Evolutionary conservation across 352 stramenopile species (phyloP).

Genomic region (Heterotrichella gracilis): DNA sequence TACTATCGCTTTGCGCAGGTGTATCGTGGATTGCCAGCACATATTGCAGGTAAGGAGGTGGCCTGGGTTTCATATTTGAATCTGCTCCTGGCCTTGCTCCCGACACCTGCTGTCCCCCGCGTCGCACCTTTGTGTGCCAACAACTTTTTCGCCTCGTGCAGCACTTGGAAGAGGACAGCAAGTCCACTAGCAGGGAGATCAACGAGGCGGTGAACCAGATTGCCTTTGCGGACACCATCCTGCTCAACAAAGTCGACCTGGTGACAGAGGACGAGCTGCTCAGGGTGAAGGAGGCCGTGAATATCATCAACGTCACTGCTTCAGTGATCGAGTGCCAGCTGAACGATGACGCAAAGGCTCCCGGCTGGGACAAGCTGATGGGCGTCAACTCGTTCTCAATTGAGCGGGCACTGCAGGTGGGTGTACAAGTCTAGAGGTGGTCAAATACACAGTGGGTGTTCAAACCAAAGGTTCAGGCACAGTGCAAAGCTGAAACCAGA

Average conservation of each 20-base stretch:
- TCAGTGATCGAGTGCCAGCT: conserved; percentile 26
- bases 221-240: conserved; percentile 80
- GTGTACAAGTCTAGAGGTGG: too few species aligned
- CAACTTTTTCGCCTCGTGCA: conserved; percentile 41
- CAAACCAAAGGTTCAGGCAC: too few species aligned
- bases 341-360: too few species aligned
- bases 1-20: too few species aligned
- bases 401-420: too few species aligned
- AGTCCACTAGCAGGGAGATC: conserved; percentile 19
- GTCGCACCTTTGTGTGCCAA: conserved; percentile 28
- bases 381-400: too few species aligned
- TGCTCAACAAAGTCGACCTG: conserved; percentile 92
- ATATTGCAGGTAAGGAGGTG: too few species aligned
- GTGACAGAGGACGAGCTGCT: conserved; percentile 32
- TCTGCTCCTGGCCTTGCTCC: conserved; percentile 40
- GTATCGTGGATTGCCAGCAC: too few species aligned
- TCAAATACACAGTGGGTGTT: too few species aligned
- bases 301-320: conserved; percentile 32
- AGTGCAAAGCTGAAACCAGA: too few species aligned
- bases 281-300: conserved; percentile 25
- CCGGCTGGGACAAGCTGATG: too few species aligned
- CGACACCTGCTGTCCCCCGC: conserved; percentile 13
- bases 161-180: conserved; percentile 27
- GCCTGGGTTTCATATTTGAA: too few species aligned
- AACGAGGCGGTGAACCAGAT: conserved; percentile 65